Conservation (phyloP, 352 stramenopile genomes). For the Phytophthora tubulina region DNA sequence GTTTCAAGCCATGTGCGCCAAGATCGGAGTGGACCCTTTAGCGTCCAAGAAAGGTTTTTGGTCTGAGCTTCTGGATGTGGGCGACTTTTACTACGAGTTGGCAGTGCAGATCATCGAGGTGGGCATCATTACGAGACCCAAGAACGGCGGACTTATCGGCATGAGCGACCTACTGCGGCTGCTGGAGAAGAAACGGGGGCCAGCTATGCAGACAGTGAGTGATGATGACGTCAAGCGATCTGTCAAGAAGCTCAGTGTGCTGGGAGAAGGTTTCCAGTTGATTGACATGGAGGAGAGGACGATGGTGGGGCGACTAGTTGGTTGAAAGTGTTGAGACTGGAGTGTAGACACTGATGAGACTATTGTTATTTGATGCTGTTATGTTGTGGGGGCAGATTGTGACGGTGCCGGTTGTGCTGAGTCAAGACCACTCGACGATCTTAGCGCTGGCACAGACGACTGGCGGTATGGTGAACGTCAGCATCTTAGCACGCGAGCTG, state of each 20-base stretch:
- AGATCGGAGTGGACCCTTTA: slow-evolving; percentile 97
- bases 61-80: slow-evolving; percentile 96
- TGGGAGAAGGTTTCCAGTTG: slow-evolving; percentile 95
- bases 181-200: slow-evolving; percentile 72
- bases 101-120: slow-evolving; percentile 99
- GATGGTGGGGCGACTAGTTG: slow-evolving; percentile 67
- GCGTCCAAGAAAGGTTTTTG: slow-evolving; percentile 98
- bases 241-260: slow-evolving; percentile 95
- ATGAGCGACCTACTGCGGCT: slow-evolving; percentile 84
- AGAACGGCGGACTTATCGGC: slow-evolving; percentile 86
- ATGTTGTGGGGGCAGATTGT: slow-evolving; percentile 75
- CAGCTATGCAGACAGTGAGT: slow-evolving; percentile 80
- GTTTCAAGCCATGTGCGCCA: slow-evolving; percentile 97
- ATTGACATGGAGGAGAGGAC: slow-evolving; percentile 93
- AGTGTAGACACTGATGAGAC: neutral
- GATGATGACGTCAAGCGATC: slow-evolving; percentile 95
- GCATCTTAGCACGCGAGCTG: slow-evolving; percentile 83
- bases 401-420: slow-evolving; percentile 95
- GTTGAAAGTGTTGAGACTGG: neutral
- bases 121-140: slow-evolving; percentile 93
- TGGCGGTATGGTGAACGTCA: slow-evolving; percentile 89
- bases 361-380: neutral
- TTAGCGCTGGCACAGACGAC: slow-evolving; percentile 91
- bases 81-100: slow-evolving; percentile 99
- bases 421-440: slow-evolving; percentile 95